These are phyloP conservation scores for Trichoderma citrinoviride DNA, from an alignment of 2,329 filamentous ascomycete genomes.

Conservation along the genomic window DNA sequence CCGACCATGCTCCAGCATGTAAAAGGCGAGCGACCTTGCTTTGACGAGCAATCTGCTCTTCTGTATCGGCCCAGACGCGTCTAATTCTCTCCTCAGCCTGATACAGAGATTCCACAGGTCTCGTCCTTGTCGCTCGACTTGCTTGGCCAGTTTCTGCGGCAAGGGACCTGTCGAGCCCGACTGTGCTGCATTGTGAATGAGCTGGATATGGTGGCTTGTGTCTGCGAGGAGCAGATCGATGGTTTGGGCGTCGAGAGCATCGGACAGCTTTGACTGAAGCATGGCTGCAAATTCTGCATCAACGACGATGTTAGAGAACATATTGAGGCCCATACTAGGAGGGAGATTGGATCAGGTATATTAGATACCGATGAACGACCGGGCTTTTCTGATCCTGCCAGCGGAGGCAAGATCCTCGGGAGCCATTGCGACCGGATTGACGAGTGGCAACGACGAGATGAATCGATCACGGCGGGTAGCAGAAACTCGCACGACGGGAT, in stretches of 20 bases:
- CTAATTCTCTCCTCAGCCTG: constrained; percentile 40
- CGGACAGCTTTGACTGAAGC: constrained; percentile 29
- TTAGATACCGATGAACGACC: constrained; percentile 25
- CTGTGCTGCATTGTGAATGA: constrained; percentile 24
- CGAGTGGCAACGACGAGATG: neutral
- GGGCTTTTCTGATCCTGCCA: constrained; percentile 29
- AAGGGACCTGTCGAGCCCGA: neutral
- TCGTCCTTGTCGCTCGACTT: constrained; percentile 57
- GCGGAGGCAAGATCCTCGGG: constrained; percentile 21
- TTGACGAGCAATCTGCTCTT: constrained; percentile 37
- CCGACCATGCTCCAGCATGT: constrained; percentile 60
- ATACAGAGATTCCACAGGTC: constrained; percentile 67
- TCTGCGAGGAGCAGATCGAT: constrained; percentile 42
- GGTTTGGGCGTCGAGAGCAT: constrained; percentile 33
- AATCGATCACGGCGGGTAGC: neutral
- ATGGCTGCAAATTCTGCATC: constrained; percentile 31
- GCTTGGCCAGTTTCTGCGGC: constrained; percentile 25
- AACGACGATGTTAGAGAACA: neutral
- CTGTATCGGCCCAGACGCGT: constrained; percentile 25
- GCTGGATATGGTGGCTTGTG: constrained; percentile 31
- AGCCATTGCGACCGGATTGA: constrained; percentile 24
- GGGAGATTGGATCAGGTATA: neutral
- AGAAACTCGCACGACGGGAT: too few species aligned
- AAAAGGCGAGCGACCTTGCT: constrained; percentile 59
- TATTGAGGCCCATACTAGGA: neutral